These are phyloP conservation scores for Aspergillus clavatus DNA, from an alignment of 2,329 filamentous ascomycete species.

Conservation along the genomic window DNA sequence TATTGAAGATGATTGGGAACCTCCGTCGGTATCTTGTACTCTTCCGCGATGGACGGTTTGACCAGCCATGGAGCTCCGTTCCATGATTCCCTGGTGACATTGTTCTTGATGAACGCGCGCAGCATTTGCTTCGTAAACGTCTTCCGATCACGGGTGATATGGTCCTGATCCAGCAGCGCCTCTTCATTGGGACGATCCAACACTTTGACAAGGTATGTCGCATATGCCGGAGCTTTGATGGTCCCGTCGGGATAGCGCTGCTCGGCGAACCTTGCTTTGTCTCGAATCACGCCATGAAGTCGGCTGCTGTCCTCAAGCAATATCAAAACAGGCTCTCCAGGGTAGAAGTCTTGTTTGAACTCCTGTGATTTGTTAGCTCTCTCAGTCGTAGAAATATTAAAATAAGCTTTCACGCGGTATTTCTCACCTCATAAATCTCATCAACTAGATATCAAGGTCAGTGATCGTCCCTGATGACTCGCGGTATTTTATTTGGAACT, in stretches of 20 bases:
- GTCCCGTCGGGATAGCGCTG: constrained; percentile 61
- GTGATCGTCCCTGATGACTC: constrained; percentile 16
- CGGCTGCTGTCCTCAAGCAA: constrained; percentile 64
- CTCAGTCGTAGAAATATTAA: constrained; percentile 7
- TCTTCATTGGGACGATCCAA: constrained; percentile 65
- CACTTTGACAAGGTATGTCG: constrained; percentile 75
- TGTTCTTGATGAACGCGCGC: constrained; percentile 90
- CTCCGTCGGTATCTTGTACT: constrained; percentile 81
- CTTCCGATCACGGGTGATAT: constrained; percentile 82
- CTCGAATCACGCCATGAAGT: constrained; percentile 69
- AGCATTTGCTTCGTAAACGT: constrained; percentile 93
- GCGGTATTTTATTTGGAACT: constrained; percentile 19
- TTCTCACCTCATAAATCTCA: constrained; percentile 45
- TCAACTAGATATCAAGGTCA: constrained; percentile 37
- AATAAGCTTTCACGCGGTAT: not conserved
- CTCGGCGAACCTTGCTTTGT: constrained; percentile 72
- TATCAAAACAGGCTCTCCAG: constrained; percentile 76
- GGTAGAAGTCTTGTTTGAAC: constrained; percentile 87
- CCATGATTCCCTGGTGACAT: constrained; percentile 86
- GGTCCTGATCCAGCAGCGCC: constrained; percentile 71
- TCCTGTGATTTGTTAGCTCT: constrained; percentile 39
- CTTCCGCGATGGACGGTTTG: constrained; percentile 74
- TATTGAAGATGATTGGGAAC: constrained; percentile 78
- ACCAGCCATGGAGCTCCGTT: constrained; percentile 96
- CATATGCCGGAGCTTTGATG: constrained; percentile 62